These are phyloP conservation scores for Chrysoporthe austroafricana DNA, from an alignment of 2,329 filamentous ascomycete genomes.

Conservation along the genomic window DNA sequence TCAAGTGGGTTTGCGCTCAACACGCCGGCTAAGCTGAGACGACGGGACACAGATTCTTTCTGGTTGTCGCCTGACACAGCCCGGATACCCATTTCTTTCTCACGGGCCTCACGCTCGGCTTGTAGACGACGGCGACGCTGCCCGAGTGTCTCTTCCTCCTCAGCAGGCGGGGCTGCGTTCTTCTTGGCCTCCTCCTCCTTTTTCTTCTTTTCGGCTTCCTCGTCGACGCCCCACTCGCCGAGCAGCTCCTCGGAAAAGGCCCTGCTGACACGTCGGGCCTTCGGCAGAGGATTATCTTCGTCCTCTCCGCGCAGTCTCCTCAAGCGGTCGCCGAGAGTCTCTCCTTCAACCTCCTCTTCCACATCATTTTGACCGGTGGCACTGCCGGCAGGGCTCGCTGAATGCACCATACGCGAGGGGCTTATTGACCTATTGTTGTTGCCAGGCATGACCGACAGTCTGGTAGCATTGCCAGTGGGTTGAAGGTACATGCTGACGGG, in stretches of 20 bases:
- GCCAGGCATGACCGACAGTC: slow-evolving; percentile 22
- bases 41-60: slow-evolving; percentile 41
- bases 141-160: slow-evolving; percentile 77
- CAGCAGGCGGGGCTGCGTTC: slow-evolving; percentile 36
- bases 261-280: slow-evolving; percentile 62
- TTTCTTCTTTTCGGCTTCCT: slow-evolving; percentile 43
- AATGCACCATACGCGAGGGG: slow-evolving; percentile 16
- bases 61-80: slow-evolving; percentile 33
- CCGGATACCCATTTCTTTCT: slow-evolving; percentile 53
- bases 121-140: slow-evolving; percentile 76
- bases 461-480: slow-evolving; percentile 23
- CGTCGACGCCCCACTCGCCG: slow-evolving; percentile 61
- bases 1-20: slow-evolving; percentile 50
- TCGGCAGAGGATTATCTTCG: slow-evolving; percentile 51
- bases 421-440: slow-evolving; percentile 18
- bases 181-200: slow-evolving; percentile 38
- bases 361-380: slow-evolving; percentile 36
- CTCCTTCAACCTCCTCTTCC: slow-evolving; percentile 59
- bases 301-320: slow-evolving; percentile 65
- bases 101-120: slow-evolving; percentile 67
- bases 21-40: slow-evolving; percentile 64
- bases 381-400: slow-evolving; percentile 29
- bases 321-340: slow-evolving; percentile 70
- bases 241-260: slow-evolving; percentile 73
- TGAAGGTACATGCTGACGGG: slow-evolving; percentile 38